phyloP scores from a whole-genome alignment of 2,329 filamentous ascomycete species.

The Raffaelea deltoideospora region DNA sequence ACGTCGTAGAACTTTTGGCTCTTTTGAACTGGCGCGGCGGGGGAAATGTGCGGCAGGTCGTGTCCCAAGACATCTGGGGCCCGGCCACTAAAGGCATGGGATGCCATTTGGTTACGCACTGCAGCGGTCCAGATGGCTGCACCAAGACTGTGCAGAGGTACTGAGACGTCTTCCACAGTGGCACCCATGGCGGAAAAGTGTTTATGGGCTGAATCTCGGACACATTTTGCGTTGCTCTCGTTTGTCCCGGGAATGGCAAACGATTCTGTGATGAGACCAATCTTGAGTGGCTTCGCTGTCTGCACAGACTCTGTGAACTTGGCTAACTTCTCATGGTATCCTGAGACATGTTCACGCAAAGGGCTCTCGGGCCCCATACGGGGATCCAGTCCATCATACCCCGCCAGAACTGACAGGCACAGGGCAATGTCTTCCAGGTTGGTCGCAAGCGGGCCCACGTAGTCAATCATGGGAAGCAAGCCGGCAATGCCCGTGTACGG shows the following conservation, averaged over 20 bases:
- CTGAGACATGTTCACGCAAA: slow-evolving; percentile 15
- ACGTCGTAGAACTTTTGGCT: slow-evolving; percentile 24
- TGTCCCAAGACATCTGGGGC: slow-evolving; percentile 17
- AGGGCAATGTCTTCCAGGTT: slow-evolving; percentile 25
- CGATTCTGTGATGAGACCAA: slow-evolving; percentile 29
- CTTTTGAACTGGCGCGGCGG: slow-evolving; percentile 20
- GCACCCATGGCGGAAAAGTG: slow-evolving; percentile 25
- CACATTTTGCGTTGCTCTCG: slow-evolving; percentile 19
- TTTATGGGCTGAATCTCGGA: slow-evolving; percentile 18
- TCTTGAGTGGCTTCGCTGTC: slow-evolving; percentile 17
- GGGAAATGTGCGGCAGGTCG: slow-evolving; percentile 15
- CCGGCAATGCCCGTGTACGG: slow-evolving; percentile 31
- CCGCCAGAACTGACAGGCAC: slow-evolving; percentile 24
- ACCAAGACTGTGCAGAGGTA: slow-evolving; percentile 30
- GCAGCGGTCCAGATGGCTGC: slow-evolving; percentile 32
- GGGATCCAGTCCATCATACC: slow-evolving; percentile 31
- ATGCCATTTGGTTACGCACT: slow-evolving; percentile 17
- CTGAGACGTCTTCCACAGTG: slow-evolving; percentile 25
- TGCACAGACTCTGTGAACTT: slow-evolving; percentile 5
- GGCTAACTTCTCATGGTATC: slow-evolving; percentile 17
- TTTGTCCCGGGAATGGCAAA: slow-evolving; percentile 20
- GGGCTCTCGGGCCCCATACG: slow-evolving; percentile 25
- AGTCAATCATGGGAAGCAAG: slow-evolving; percentile 26
- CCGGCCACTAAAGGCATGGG: slow-evolving; percentile 15
- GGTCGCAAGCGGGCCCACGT: slow-evolving; percentile 27